Evolutionary conservation across 1,284 basidiomycete genomes (phyloP), one percentile per base, ranked within the genome.

Genomic region (Sanghuangporus sanghuang): DNA sequence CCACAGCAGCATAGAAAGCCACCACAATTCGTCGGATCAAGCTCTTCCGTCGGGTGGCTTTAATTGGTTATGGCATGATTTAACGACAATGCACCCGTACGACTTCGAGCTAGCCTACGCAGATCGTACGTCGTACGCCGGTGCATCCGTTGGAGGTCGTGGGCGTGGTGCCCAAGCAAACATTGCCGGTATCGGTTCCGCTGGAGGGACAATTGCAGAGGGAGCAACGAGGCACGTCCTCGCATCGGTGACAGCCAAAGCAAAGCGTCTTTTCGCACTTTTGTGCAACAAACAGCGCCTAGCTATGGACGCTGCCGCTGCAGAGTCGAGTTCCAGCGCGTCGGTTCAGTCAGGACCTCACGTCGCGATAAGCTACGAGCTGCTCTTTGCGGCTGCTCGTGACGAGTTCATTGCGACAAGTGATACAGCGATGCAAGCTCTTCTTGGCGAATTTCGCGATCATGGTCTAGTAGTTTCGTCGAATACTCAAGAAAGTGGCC

Each of bases 361-460:
- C 56, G 79, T 79, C 63, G 87, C 84, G 61, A 79, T 89, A 63
- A 78, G 79, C 23, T 90, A 91, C 69, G 84, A 86, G 67, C 75
- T 78, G 21, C 71, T 93, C 27, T 90, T 90, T 73, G 81, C 78
- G 61, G 73, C 80, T 6, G 89, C 89, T 12, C 76, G 89, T 56
- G 90, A 92, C 61, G 82, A 90, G 52, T 95, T 97, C 70, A 85
- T 96, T 59, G 94, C 94, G 6, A 88, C 90, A 54, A 94, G 87
- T 72, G 93, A 95, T 69, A 91, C 89, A 14, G 84, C 93, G 49
- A 79, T 96, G 71, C 82, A 90, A 38, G 85, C 93, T 7, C 77
- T 95, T 38, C 76, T 97, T 57, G 87, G 87, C 27, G 95, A 98
- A 75, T 97, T 95, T 74, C 84, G 84, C 69, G 95, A 98, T 73